Base-by-base conservation (phyloP, 306 rosid species). In the Ammopiptanthus mongolicus region DNA sequence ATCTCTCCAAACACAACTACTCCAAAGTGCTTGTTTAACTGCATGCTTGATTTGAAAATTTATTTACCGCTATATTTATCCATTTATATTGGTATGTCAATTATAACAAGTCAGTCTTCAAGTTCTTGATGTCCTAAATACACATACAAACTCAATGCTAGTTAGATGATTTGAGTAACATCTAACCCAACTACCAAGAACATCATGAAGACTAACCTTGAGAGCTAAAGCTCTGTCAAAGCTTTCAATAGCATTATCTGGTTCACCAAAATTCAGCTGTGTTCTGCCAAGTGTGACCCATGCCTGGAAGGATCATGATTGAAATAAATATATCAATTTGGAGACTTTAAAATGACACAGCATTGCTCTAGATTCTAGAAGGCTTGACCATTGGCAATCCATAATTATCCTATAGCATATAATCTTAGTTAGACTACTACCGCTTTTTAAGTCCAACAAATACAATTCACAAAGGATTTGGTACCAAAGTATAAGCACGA, bases 261-360 rank as follows among this genome's bases (percentile, higher is more conserved):
- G 97, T 82, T 94, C 96, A 52, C 97, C 97, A 74, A 83, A 94
- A 82, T 94, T 91, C 69, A 94, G 83, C 78, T 91, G 97, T 63
- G 98, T 91, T 80, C 98, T 90, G 59, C 96, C 98, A 65, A 94
- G 97, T 52, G 98, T 91, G 65, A 90, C 77, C 98, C 97, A 90
- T 47, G 95, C 97, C 97, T 94, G 80, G 31, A 67, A 59, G 62
- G 55, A 80, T 71, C 81, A 66, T 59, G 46, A 65, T 73, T 13
- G 52, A 69, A 70, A 70, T 15, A 4, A 66, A 61, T 14, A 6
- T 36, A 34, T 65, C 39, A 22, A 37, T 65, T 25, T 42, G 6
- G 56, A 69, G 70, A 41, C 48, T 44, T 23, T 36, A 55, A 11
- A 69, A 36, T 52, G 44, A 33, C 73, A 41, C 6, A 61, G 58